Evolutionary conservation across 73 alveolate genomes (phyloP).

Genomic region (Paramecium sonneborni): DNA sequence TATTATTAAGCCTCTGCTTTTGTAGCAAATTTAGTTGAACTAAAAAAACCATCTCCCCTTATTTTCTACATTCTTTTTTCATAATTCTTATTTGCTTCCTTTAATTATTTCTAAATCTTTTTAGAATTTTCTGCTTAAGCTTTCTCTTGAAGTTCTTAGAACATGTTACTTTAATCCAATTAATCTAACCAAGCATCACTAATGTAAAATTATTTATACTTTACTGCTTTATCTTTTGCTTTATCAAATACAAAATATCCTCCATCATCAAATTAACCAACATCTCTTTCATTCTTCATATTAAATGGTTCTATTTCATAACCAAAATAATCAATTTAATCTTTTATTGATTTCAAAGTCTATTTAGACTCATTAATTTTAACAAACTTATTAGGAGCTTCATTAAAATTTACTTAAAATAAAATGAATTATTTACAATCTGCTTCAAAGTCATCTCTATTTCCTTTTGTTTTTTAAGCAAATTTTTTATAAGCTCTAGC

Average conservation of each 20-base stretch:
- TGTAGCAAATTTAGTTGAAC: neutral
- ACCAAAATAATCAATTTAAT: slow-evolving; percentile 47
- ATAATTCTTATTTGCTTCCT: slow-evolving; percentile 7
- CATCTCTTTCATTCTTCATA: slow-evolving; percentile 52
- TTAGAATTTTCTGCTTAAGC: neutral
- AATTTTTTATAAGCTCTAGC: slow-evolving; percentile 28
- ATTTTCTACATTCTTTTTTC: neutral
- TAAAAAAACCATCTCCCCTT: neutral
- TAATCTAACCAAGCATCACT: slow-evolving; percentile 58
- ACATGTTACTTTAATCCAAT: slow-evolving; percentile 23
- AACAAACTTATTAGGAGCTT: neutral
- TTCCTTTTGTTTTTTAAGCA: neutral
- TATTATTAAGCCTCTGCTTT: neutral
- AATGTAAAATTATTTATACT: neutral
- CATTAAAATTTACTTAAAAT: slow-evolving; percentile 13
- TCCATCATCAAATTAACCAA: slow-evolving; percentile 34
- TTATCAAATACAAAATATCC: slow-evolving; percentile 43
- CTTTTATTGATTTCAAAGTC: neutral
- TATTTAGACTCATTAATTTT: neutral
- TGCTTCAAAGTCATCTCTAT: neutral
- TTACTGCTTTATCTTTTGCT: neutral
- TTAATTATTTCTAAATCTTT: neutral
- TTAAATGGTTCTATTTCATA: slow-evolving; percentile 51
- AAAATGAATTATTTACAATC: neutral
- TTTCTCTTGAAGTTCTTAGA: neutral